Evolutionary conservation across 2,329 filamentous ascomycete species (phyloP).

Genomic region (Davidsoniella eucalypti): DNA sequence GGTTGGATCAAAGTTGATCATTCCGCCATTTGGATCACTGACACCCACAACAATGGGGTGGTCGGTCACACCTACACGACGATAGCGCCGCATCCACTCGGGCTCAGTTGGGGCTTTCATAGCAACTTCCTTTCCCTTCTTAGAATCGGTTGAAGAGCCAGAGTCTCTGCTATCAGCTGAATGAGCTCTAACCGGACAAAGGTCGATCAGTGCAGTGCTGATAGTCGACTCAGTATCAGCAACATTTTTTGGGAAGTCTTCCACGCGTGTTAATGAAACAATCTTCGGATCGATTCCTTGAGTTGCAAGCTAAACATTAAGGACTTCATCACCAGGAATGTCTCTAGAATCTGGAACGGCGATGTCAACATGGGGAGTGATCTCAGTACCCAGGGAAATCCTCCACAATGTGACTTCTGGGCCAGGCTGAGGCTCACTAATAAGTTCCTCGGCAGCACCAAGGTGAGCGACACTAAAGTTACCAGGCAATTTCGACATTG

Average conservation of each 20-base stretch:
- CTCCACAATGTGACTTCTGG: conserved; percentile 7
- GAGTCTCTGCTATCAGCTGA: background rate
- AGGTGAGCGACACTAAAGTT: background rate
- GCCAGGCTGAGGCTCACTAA: background rate
- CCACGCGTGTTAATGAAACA: conserved; percentile 4
- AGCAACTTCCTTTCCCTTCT: background rate
- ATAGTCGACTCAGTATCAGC: background rate
- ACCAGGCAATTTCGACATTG: background rate
- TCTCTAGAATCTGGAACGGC: conserved; percentile 4
- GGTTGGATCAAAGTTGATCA: conserved; percentile 6
- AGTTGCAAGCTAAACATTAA: conserved; percentile 11
- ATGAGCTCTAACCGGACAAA: background rate
- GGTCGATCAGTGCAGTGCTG: background rate
- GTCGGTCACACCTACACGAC: background rate
- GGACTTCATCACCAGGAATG: background rate
- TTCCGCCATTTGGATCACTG: background rate
- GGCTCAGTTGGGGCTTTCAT: background rate
- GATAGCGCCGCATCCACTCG: conserved; percentile 9
- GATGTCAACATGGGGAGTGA: conserved; percentile 9
- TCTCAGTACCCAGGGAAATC: background rate
- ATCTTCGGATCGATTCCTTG: conserved; percentile 7
- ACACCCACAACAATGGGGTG: conserved; percentile 5
- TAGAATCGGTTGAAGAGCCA: background rate
- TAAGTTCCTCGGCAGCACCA: too few relatives aligned
- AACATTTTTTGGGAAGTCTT: background rate